These are phyloP conservation scores for Paramecium tetraurelia DNA, from an alignment of 73 alveolate species.

Conservation along the genomic window DNA sequence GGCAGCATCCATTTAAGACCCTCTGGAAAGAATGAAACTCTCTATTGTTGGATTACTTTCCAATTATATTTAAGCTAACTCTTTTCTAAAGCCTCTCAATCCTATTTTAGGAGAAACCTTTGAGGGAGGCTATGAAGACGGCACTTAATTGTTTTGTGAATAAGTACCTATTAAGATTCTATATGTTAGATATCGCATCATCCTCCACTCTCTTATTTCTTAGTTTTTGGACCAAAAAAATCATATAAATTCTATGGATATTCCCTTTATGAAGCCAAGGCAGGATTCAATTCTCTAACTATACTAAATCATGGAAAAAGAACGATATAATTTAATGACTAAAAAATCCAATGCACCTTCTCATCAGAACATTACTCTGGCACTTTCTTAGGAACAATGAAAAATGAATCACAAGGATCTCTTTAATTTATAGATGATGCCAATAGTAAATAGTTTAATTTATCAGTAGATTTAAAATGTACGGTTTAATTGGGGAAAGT, in stretches of 20 bases:
- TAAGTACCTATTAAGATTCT: constrained; percentile 40
- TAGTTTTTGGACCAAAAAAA: constrained; percentile 59
- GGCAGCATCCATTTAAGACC: constrained; percentile 69
- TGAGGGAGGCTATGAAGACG: constrained; percentile 93
- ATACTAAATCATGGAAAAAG: constrained; percentile 58
- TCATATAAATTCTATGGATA: constrained; percentile 61
- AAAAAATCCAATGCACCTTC: constrained; percentile 38
- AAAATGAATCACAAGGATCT: constrained; percentile 64
- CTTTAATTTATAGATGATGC: constrained; percentile 56
- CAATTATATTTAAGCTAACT: constrained; percentile 64
- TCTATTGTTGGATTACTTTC: constrained; percentile 65
- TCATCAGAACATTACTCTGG: constrained; percentile 66
- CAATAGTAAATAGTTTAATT: constrained; percentile 14
- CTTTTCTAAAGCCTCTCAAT: constrained; percentile 89
- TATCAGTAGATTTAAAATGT: neutral
- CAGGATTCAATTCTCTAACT: constrained; percentile 67
- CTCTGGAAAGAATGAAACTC: constrained; percentile 69
- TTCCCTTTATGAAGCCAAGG: constrained; percentile 65
- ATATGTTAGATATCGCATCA: constrained; percentile 80
- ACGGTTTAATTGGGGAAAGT: constrained; percentile 48
- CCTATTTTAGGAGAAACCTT: constrained; percentile 98
- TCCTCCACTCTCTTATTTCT: constrained; percentile 86
- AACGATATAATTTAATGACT: constrained; percentile 11
- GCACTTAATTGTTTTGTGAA: constrained; percentile 92
- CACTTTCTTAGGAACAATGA: constrained; percentile 67